A percentile compares a stretch with the other conserved stretches of the same genome.
Evolutionary conservation across 202 grass and related monocot species (phyloP).

Genomic region (Setaria viridis): DNA sequence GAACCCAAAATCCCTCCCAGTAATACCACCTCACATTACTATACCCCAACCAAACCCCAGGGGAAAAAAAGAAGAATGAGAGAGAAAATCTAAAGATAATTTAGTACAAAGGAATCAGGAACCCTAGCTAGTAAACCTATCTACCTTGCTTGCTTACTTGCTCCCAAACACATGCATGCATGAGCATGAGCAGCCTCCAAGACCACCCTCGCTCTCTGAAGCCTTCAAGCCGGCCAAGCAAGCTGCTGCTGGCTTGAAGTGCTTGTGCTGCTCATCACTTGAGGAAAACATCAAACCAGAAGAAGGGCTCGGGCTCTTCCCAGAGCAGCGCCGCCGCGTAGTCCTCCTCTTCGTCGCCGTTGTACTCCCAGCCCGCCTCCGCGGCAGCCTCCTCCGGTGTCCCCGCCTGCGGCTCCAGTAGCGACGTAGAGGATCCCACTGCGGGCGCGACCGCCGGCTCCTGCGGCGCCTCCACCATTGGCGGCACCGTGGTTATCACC

Average conservation of each 20-base stretch:
- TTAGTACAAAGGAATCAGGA: conserved; percentile 37
- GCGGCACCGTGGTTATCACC: conserved; percentile 44
- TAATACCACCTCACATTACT: conserved; percentile 28
- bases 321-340: conserved; percentile 67
- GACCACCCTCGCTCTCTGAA: neutral
- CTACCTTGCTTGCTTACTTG: conserved; percentile 43
- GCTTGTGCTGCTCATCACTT: conserved; percentile 32
- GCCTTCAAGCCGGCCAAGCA: neutral
- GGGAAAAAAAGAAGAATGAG: neutral
- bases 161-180: conserved; percentile 41
- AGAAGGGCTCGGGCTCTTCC: conserved; percentile 77
- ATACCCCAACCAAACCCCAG: neutral
- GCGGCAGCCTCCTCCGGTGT: conserved; percentile 18
- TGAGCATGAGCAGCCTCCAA: conserved; percentile 9
- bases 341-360: conserved; percentile 56
- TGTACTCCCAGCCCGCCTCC: conserved; percentile 49
- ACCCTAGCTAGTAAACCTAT: conserved; percentile 47
- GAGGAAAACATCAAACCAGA: conserved; percentile 71
- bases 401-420: neutral
- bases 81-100: neutral
- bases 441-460: conserved; percentile 29
- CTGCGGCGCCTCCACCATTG: conserved; percentile 14
- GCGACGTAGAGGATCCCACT: conserved; percentile 35
- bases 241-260: neutral
- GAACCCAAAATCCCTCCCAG: conserved; percentile 41